Conservation (phyloP, 768 basidiomycete genomes). For the Dioszegia hungarica region DNA sequence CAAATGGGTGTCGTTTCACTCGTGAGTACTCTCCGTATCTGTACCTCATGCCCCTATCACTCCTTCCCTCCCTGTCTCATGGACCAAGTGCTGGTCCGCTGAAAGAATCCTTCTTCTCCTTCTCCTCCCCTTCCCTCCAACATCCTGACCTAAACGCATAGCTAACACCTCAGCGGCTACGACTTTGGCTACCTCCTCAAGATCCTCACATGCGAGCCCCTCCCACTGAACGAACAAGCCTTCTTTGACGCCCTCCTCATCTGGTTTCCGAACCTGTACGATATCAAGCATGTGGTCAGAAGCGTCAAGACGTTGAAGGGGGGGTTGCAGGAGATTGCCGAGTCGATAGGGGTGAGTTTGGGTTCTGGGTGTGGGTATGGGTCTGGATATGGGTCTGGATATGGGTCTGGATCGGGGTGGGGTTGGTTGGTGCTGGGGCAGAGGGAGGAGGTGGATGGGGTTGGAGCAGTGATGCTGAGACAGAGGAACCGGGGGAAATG, state of each 20-base stretch:
- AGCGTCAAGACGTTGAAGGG: constrained; percentile 76
- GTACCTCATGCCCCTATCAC: background rate
- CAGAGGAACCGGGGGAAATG: too few relatives aligned
- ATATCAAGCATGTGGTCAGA: constrained; percentile 95
- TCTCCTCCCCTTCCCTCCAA: background rate
- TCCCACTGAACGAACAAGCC: constrained; percentile 80
- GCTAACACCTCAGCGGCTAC: constrained; percentile 57
- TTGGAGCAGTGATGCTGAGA: too few relatives aligned
- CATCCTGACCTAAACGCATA: background rate
- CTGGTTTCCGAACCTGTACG: constrained; percentile 96
- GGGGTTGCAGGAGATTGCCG: constrained; percentile 87
- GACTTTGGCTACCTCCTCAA: constrained; percentile 99
- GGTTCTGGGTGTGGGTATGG: background rate
- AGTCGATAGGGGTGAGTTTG: constrained; percentile 77
- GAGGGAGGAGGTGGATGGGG: too few relatives aligned
- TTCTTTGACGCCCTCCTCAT: constrained; percentile 81
- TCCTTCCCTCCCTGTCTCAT: background rate
- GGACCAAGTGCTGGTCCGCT: too few relatives aligned
- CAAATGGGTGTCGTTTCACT: constrained; percentile 97
- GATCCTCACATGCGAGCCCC: constrained; percentile 68
- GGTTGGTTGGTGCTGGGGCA: too few relatives aligned
- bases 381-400: too few relatives aligned
- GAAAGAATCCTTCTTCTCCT: too few relatives aligned
- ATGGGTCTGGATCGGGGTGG: too few relatives aligned
- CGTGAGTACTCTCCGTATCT: constrained; percentile 58